A percentile compares a stretch with the other conserved stretches of the same genome.
Evolutionary conservation across 345 rosid genomes (phyloP).

Genomic region (Salix udensis): DNA sequence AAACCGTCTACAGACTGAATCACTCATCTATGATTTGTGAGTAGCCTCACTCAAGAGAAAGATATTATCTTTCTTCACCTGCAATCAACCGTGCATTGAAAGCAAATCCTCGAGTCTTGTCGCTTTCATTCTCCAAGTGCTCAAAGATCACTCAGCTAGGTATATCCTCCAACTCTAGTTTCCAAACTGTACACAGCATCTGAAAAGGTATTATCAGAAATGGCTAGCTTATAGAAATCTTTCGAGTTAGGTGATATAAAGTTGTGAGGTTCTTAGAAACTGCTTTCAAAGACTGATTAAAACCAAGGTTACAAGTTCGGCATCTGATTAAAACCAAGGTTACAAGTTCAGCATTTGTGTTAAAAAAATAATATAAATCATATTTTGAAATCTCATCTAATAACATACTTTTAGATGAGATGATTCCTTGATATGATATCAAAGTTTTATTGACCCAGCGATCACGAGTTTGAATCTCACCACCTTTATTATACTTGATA

Average conservation of each 20-base stretch:
- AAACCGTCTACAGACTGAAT: neutral
- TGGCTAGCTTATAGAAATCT: neutral
- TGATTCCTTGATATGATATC: too few relatives aligned
- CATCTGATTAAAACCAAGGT: too few relatives aligned
- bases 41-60: neutral
- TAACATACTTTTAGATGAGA: too few relatives aligned
- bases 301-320: too few relatives aligned
- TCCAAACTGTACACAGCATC: conserved; percentile 46
- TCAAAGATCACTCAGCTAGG: conserved; percentile 62
- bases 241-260: neutral
- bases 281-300: too few relatives aligned
- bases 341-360: too few relatives aligned
- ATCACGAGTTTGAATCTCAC: too few relatives aligned
- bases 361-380: too few relatives aligned
- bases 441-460: too few relatives aligned
- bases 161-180: conserved; percentile 89
- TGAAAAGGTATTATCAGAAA: neutral
- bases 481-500: too few relatives aligned
- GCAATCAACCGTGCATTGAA: conserved; percentile 57
- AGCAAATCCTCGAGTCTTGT: conserved; percentile 46
- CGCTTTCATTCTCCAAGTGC: conserved; percentile 51
- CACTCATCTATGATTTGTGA: neutral
- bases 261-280: neutral
- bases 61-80: conserved; percentile 15
- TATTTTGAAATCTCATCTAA: too few relatives aligned